Conservation (phyloP, 352 stramenopile species). For the Globisporangium yorkense region DNA sequence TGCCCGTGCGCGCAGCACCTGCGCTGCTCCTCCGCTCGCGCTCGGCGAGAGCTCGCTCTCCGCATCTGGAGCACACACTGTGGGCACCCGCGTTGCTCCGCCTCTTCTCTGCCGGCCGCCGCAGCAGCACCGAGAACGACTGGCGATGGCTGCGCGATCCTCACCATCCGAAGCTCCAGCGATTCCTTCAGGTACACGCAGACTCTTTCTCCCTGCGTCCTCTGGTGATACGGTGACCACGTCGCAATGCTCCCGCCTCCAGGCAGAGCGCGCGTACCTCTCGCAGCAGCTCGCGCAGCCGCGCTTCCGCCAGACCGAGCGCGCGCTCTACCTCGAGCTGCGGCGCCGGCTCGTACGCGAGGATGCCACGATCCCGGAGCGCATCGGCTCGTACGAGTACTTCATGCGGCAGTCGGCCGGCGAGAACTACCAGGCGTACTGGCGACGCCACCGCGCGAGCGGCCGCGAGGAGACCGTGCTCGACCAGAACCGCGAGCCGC, state of each 20-base stretch:
- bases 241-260: not conserved
- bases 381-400: conserved; percentile 72
- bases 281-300: conserved; percentile 42
- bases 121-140: not conserved
- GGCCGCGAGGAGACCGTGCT: conserved; percentile 56
- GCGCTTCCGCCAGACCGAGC: conserved; percentile 53
- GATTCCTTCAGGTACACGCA: conserved; percentile 50
- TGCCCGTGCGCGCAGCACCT: too few relatives aligned
- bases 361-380: conserved; percentile 66
- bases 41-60: not conserved
- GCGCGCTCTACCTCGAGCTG: conserved; percentile 62
- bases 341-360: conserved; percentile 52
- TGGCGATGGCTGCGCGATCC: conserved; percentile 12
- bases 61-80: not conserved
- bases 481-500: conserved; percentile 61
- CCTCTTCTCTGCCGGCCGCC: not conserved
- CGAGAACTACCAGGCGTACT: conserved; percentile 81
- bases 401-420: conserved; percentile 52
- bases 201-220: too few relatives aligned
- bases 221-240: too few relatives aligned
- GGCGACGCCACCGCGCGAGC: conserved; percentile 31
- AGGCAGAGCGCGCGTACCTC: conserved; percentile 45
- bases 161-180: conserved; percentile 34
- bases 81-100: not conserved
- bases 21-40: too few relatives aligned